A percentile compares a stretch with the other conserved stretches of the same genome.
phyloP scores from a whole-genome alignment of 2,329 filamentous ascomycete species.

The Botrytis paeoniae region DNA sequence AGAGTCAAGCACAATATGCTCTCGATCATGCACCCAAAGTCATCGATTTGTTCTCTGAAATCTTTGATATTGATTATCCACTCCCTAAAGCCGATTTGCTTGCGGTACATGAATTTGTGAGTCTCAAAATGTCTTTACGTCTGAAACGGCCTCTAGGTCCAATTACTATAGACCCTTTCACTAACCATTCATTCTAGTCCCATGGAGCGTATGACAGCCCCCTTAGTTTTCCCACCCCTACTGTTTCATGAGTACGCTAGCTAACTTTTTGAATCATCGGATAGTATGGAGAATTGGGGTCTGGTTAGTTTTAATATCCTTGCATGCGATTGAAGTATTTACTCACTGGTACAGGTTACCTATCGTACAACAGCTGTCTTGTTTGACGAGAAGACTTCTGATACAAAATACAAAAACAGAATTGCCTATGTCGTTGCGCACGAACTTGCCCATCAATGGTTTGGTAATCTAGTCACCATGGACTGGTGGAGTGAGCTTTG shows the following conservation, averaged over 20 bases:
- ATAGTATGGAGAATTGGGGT: slow-evolving; percentile 68
- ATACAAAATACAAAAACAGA: slow-evolving; percentile 85
- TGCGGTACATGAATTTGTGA: slow-evolving; percentile 85
- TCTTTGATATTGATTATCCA: slow-evolving; percentile 90
- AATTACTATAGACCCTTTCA: background rate
- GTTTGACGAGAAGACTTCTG: slow-evolving; percentile 91
- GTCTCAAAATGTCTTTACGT: slow-evolving; percentile 35
- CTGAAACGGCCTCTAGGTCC: background rate
- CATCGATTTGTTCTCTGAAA: slow-evolving; percentile 94
- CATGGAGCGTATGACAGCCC: slow-evolving; percentile 62
- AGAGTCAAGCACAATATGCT: slow-evolving; percentile 86
- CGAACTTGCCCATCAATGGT: slow-evolving; percentile 95
- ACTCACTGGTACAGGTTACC: slow-evolving; percentile 56
- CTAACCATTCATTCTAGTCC: slow-evolving; percentile 49
- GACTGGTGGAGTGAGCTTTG: slow-evolving; percentile 95
- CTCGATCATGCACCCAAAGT: slow-evolving; percentile 88
- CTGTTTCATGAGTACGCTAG: background rate
- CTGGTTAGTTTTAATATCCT: slow-evolving; percentile 73
- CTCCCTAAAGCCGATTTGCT: slow-evolving; percentile 88
- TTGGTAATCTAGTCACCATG: slow-evolving; percentile 93
- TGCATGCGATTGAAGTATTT: background rate
- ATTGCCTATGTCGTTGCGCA: slow-evolving; percentile 98
- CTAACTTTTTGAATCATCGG: background rate
- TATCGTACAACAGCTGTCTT: slow-evolving; percentile 93
- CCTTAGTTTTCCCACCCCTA: background rate